phyloP scores from a whole-genome alignment of 208 protist species.

The Crithidia fasciculata region DNA sequence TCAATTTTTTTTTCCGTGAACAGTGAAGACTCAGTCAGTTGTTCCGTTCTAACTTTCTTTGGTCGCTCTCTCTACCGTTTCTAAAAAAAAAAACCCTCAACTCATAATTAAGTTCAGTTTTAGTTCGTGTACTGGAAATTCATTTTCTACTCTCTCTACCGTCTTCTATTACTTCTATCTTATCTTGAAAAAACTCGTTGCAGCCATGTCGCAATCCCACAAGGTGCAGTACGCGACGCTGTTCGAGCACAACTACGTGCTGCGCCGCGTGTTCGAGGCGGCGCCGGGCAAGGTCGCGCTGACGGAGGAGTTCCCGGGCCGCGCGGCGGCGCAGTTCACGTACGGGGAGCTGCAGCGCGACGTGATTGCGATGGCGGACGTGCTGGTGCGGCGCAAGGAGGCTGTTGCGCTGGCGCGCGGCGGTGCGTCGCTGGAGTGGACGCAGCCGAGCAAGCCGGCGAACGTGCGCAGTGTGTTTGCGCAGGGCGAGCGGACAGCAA shows the following conservation, averaged over 20 bases:
- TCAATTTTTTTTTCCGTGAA: too few relatives aligned
- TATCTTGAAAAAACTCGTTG: neutral
- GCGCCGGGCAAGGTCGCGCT: constrained; percentile 65
- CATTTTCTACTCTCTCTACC: constrained; percentile 7
- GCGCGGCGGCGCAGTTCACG: constrained; percentile 49
- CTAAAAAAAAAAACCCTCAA: too few relatives aligned
- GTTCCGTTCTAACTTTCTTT: too few relatives aligned
- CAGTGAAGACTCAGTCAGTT: too few relatives aligned
- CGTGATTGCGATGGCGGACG: constrained; percentile 69
- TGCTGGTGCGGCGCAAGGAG: constrained; percentile 61
- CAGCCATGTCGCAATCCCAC: neutral
- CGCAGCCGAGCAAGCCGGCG: constrained; percentile 56
- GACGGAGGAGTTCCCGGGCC: constrained; percentile 67
- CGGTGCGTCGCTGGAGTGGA: constrained; percentile 57
- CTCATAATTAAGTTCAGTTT: too few relatives aligned
- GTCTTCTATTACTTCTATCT: constrained; percentile 5
- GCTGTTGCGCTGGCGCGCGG: constrained; percentile 40
- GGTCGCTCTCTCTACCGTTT: too few relatives aligned
- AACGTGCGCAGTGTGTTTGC: constrained; percentile 75
- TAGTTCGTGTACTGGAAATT: neutral
- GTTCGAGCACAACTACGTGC: constrained; percentile 75
- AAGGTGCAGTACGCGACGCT: constrained; percentile 62
- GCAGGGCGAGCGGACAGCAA: constrained; percentile 56
- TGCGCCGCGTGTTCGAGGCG: constrained; percentile 72
- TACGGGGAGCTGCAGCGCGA: constrained; percentile 86